Evolutionary conservation across 139 green algal genomes (phyloP).

Genomic region (Haematococcus sp.): DNA sequence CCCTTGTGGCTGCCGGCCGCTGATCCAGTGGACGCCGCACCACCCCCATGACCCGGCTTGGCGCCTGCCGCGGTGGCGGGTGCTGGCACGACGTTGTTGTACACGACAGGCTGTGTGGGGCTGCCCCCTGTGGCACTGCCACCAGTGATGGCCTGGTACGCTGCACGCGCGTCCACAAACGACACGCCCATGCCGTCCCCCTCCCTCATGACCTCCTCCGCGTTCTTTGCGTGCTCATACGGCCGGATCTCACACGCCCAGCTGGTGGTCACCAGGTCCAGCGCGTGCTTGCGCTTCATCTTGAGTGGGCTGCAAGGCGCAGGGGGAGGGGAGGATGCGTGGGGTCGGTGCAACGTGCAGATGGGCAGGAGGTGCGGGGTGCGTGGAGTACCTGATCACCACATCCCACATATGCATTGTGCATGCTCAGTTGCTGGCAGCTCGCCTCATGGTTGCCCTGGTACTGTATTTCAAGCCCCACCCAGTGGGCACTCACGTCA

Average conservation of each 20-base stretch:
- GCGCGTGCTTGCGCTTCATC: slow-evolving; percentile 26
- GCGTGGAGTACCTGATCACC: no score
- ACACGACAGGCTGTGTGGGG: background rate
- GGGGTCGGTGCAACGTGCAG: no score
- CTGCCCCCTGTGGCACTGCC: background rate
- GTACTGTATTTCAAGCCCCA: no score
- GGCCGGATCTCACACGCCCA: slow-evolving; percentile 48
- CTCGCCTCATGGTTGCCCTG: no score
- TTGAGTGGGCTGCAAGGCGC: slow-evolving; percentile 13
- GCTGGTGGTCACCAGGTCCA: slow-evolving; percentile 72
- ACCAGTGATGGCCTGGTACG: slow-evolving; percentile 15
- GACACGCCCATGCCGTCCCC: slow-evolving; percentile 70
- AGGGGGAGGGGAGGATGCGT: background rate
- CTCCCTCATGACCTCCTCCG: slow-evolving; percentile 42
- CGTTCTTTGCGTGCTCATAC: slow-evolving; percentile 26
- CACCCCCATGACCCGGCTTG: background rate
- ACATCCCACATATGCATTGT: no score
- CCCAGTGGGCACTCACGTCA: slow-evolving; percentile 41
- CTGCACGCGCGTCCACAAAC: background rate
- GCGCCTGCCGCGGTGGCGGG: background rate
- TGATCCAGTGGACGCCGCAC: background rate
- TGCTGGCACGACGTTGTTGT: background rate
- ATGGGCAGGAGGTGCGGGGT: background rate
- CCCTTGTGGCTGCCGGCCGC: slow-evolving; percentile 20
- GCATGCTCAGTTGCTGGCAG: no score